phyloP scores from a whole-genome alignment of 2,329 filamentous ascomycete genomes.

The Cytospora piceae region DNA sequence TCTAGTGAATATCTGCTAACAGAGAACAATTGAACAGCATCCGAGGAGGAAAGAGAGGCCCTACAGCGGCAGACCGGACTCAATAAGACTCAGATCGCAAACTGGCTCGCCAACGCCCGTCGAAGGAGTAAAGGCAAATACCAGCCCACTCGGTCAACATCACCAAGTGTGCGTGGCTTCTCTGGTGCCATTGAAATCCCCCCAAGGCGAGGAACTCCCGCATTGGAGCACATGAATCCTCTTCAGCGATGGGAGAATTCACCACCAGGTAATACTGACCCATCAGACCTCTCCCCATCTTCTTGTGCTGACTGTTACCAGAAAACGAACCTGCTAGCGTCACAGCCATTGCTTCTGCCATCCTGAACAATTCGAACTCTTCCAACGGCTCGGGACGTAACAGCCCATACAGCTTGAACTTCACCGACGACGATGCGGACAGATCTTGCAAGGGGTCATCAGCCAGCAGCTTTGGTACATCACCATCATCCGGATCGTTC shows the following conservation, averaged over 20 bases:
- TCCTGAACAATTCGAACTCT: slow-evolving; percentile 51
- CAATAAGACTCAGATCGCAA: slow-evolving; percentile 81
- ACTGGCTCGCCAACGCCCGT: slow-evolving; percentile 90
- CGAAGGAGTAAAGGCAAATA: slow-evolving; percentile 72
- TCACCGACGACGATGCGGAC: slow-evolving; percentile 64
- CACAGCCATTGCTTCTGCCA: slow-evolving; percentile 60
- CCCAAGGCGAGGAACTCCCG: slow-evolving; percentile 58
- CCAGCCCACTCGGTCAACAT: slow-evolving; percentile 67
- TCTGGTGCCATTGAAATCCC: slow-evolving; percentile 76
- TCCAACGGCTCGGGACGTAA: slow-evolving; percentile 59
- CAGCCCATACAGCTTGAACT: slow-evolving; percentile 58
- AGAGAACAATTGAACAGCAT: slow-evolving; percentile 46
- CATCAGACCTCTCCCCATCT: no score
- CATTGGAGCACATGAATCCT: slow-evolving; percentile 58
- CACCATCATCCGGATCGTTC: slow-evolving; percentile 62
- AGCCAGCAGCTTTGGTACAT: slow-evolving; percentile 63
- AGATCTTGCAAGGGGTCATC: slow-evolving; percentile 64
- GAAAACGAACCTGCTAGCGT: slow-evolving; percentile 64
- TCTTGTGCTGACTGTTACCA: background rate
- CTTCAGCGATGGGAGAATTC: slow-evolving; percentile 64
- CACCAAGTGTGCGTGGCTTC: slow-evolving; percentile 66
- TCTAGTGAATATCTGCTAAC: background rate
- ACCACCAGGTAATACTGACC: slow-evolving; percentile 44
- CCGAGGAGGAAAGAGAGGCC: slow-evolving; percentile 81
- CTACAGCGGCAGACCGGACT: slow-evolving; percentile 80